These are phyloP conservation scores for Monosporozyma aerobia DNA, from an alignment of 805 yeast species.

Conservation along the genomic window DNA sequence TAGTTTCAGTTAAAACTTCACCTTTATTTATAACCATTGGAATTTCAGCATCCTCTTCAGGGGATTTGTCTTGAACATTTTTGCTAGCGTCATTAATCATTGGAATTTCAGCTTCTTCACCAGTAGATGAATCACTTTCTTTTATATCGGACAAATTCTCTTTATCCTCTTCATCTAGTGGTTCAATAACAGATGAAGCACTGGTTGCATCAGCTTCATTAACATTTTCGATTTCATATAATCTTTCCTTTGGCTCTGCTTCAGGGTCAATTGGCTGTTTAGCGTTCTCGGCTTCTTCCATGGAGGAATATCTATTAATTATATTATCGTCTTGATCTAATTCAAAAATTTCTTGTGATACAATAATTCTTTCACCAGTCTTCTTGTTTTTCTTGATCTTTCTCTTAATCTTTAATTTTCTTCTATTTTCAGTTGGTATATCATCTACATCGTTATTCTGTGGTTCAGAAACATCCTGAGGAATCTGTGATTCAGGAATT, in stretches of 20 bases:
- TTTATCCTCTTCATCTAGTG: neutral
- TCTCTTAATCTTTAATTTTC: slow-evolving; percentile 31
- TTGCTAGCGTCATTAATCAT: neutral
- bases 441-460: neutral
- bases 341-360: slow-evolving; percentile 26
- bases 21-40: neutral
- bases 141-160: neutral
- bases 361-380: slow-evolving; percentile 34
- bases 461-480: neutral
- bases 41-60: neutral
- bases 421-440: slow-evolving; percentile 5
- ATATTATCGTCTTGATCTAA: slow-evolving; percentile 8
- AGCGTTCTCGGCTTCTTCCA: slow-evolving; percentile 3
- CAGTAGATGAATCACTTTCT: neutral
- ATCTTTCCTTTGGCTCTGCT: neutral
- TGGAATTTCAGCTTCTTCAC: neutral
- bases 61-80: neutral
- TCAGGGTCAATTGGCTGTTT: neutral
- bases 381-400: slow-evolving; percentile 32
- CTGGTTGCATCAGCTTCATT: neutral
- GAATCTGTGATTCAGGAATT: too few relatives aligned
- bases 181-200: neutral
- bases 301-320: slow-evolving; percentile 1
- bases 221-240: neutral
- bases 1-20: neutral